These are phyloP conservation scores for sorghum (Sorghum bicolor) DNA, from an alignment of 176 grass and related monocot genomes.

Conservation along the genomic window Sorghum_bicolor_NCBIv3 NC_012872.2:12001501-12002000, in stretches of 20 bases:
- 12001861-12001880: slow-evolving; percentile 9
- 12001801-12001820: neutral
- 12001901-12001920: slow-evolving; percentile 30
- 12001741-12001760: neutral
- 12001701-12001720: neutral
- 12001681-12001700: slow-evolving; percentile 33
- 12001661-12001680: slow-evolving; percentile 6
- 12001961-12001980: slow-evolving; percentile 52
- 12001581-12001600: neutral
- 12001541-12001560: slow-evolving; percentile 65
- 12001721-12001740: neutral
- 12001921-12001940: slow-evolving; percentile 5
- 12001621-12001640: slow-evolving; percentile 7
- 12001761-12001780: neutral
- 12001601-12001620: neutral
- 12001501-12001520: slow-evolving; percentile 70
- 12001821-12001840: slow-evolving; percentile 11
- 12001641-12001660: slow-evolving; percentile 14
- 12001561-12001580: slow-evolving; percentile 64
- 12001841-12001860: slow-evolving; percentile 30
- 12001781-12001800: slow-evolving; percentile 3
- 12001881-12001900: slow-evolving; percentile 59
- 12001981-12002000: slow-evolving; percentile 53
- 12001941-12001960: slow-evolving; percentile 10
- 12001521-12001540: slow-evolving; percentile 62